Evolutionary conservation across 306 rosid genomes (phyloP), one percentile per base, ranked within the genome.

Genomic region (Elaeagnus macrophylla): DNA sequence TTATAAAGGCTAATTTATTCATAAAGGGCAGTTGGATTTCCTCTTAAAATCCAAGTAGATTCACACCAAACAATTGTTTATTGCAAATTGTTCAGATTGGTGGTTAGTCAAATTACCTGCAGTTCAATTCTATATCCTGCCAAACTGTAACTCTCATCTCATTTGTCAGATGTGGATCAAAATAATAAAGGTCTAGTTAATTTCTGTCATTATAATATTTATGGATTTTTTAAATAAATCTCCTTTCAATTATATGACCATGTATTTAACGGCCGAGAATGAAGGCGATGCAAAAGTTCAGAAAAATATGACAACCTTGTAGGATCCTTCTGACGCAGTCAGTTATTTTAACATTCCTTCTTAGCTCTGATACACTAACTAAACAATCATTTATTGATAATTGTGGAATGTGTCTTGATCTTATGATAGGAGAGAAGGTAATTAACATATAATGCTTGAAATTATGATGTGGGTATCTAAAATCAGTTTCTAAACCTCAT

Each of bases 281-380:
- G 56, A 11, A 48, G 60, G 64, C 37, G 0, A 38, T 19, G 53
- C 68, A 37, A 13, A 41, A n/a, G 48, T 40, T 43, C 53, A 17
- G 13, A 9, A 13, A 39, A 10, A 15, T n/a, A 12, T 47, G 47
- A 55, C 64, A 39, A 40, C 40, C n/a, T 12, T 18, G 65, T n/a
- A 59, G 64, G 62, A 32, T 67, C 69, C 60, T 43, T 48, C 19
- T 3, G 32, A n/a, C n/a, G n/a, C n/a, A n/a, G n/a, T n/a, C n/a
- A n/a, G n/a, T n/a, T n/a, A n/a, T n/a, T n/a, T n/a, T n/a, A n/a
- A n/a, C n/a, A n/a, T n/a, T n/a, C n/a, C n/a, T n/a, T n/a, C n/a
- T n/a, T n/a, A n/a, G n/a, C n/a, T n/a, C n/a, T n/a, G n/a, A n/a
- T n/a, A n/a, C n/a, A n/a, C n/a, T n/a, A n/a, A n/a, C n/a, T n/a